A percentile compares a stretch with the other conserved stretches of the same genome.
Evolutionary conservation across 2,329 filamentous ascomycete species (phyloP).

Genomic region (Erysiphe neolycopersici): DNA sequence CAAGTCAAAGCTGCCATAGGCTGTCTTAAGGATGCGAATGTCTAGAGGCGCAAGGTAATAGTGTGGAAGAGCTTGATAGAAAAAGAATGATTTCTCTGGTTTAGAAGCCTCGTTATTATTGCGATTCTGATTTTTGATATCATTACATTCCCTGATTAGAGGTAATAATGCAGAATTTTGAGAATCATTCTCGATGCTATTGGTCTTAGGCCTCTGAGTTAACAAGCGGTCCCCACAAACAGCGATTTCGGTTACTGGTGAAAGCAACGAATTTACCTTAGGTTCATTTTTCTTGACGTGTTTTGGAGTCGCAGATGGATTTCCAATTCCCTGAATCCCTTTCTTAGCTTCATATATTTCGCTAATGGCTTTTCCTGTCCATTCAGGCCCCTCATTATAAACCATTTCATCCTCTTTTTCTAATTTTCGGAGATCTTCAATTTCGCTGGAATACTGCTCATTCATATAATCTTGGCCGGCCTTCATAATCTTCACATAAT

Average conservation of each 20-base stretch:
- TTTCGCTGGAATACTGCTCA: slow-evolving; percentile 54
- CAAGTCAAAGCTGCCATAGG: slow-evolving; percentile 37
- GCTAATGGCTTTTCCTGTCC: slow-evolving; percentile 62
- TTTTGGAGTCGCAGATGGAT: slow-evolving; percentile 26
- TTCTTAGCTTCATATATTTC: slow-evolving; percentile 52
- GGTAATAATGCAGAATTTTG: background rate
- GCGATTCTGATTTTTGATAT: slow-evolving; percentile 1
- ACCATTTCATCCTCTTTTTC: slow-evolving; percentile 74
- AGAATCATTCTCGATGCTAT: slow-evolving; percentile 16
- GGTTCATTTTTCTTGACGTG: slow-evolving; percentile 23
- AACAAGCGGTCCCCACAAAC: no score
- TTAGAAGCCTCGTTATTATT: slow-evolving; percentile 6
- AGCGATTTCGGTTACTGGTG: slow-evolving; percentile 18
- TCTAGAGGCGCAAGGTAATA: slow-evolving; percentile 48
- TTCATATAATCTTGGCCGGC: slow-evolving; percentile 73
- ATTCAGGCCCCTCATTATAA: slow-evolving; percentile 81
- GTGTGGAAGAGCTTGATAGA: slow-evolving; percentile 45
- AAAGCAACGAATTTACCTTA: slow-evolving; percentile 19
- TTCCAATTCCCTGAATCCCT: slow-evolving; percentile 39
- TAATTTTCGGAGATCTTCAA: slow-evolving; percentile 45
- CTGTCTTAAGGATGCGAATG: slow-evolving; percentile 44
- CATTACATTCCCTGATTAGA: background rate
- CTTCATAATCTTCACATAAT: slow-evolving; percentile 90
- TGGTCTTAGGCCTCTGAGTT: slow-evolving; percentile 25
- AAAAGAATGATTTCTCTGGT: slow-evolving; percentile 27